Base-by-base conservation (phyloP, 768 basidiomycete species). In the Solioccasus polychromus region DNA sequence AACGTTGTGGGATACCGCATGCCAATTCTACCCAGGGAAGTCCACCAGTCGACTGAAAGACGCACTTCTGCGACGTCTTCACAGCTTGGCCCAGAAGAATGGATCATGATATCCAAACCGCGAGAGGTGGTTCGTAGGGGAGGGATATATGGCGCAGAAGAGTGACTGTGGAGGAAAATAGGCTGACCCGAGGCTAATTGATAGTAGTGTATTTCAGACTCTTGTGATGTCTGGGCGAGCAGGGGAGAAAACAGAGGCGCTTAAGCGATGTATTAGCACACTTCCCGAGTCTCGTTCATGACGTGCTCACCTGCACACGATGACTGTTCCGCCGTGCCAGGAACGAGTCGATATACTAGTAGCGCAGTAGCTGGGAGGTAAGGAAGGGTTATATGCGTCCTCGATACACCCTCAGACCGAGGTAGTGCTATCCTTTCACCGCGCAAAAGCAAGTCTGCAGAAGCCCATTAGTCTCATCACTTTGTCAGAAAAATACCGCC, bases 1-100 rank as follows among this genome's bases (percentile, higher is more conserved):
- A 88, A 55, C 2, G 83, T 82, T 25, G 80, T 83, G 37, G 85
- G 77, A 67, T 91, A 97, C 19, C 95, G 74, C 15, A 82, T 69
- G 2, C 82, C 80, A 62, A 80, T 75, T 29, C 86, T 74, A 2
- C 88, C 89, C 6, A 90, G 47, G 2, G 85, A 89, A 9, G 77
- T 72, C 63, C 72, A 70, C 80, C 83, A 82, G 59, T 93, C 88
- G 7, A 95, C 59, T 12, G 67, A 65, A n/a, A 95, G 59, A 2
- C 61, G 54, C 4, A 93, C 52, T 5, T 51, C 14, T 28, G 61
- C 50, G 31, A 59, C 64, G 28, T 51, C 59, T 28, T 50, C 39
- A 61, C 90, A 93, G 12, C 64, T 67, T 5, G 64, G 35, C 8
- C 75, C 77, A 4, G 80, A 75, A 0, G 80, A 74, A 57, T 85